Percentiles rank a stretch among this genome's conserved stretches.
Conservation (phyloP, 345 rosid species). For the Gossypium arboreum region DNA sequence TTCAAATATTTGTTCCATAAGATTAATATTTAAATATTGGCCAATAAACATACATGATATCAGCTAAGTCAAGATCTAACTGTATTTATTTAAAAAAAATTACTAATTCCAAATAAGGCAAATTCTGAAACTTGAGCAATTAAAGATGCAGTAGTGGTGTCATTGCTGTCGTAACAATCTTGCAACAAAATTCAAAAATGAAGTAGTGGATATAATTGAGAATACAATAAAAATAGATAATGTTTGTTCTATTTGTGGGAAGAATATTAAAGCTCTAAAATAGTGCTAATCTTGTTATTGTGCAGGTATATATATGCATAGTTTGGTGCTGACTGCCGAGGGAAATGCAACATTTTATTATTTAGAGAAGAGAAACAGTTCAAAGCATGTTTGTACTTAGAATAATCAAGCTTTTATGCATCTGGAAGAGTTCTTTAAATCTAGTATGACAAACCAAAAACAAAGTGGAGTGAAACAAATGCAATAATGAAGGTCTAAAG, state of each 20-base stretch:
- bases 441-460: conserved; percentile 17
- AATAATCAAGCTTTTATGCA: conserved; percentile 10
- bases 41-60: too few relatives aligned
- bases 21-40: too few relatives aligned
- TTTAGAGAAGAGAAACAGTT: background rate
- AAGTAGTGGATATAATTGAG: background rate
- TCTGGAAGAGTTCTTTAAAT: conserved; percentile 6
- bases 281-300: background rate
- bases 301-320: background rate
- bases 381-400: conserved; percentile 3
- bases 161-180: too few relatives aligned
- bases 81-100: too few relatives aligned
- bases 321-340: background rate
- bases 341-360: conserved; percentile 9
- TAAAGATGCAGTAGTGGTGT: too few relatives aligned
- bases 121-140: too few relatives aligned
- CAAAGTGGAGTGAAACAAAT: conserved; percentile 24
- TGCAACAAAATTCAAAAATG: background rate
- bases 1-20: too few relatives aligned
- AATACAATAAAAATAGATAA: background rate
- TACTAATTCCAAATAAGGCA: too few relatives aligned
- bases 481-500: conserved; percentile 52
- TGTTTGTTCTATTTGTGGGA: background rate
- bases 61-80: too few relatives aligned
- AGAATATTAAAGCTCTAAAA: background rate